phyloP scores from a whole-genome alignment of 2,329 filamentous ascomycete genomes.

The Sporothrix variecibatus region DNA sequence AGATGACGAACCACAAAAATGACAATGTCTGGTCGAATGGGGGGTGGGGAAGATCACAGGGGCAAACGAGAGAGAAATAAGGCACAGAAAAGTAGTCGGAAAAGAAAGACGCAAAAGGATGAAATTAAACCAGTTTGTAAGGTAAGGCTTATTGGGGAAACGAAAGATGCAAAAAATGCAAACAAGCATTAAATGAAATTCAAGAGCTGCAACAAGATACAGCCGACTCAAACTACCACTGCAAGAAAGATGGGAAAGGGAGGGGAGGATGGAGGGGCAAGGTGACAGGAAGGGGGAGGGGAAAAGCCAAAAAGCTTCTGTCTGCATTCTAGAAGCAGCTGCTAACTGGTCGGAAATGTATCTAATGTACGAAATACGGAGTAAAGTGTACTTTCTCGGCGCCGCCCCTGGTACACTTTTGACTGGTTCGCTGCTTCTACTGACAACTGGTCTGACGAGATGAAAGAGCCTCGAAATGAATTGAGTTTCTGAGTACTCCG shows the following conservation, averaged over 20 bases:
- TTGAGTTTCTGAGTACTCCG: no score
- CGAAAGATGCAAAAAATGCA: not conserved
- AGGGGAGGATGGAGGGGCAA: not conserved
- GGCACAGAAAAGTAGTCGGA: not conserved
- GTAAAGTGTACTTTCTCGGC: not conserved
- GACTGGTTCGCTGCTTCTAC: not conserved
- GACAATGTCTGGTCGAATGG: not conserved
- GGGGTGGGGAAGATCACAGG: not conserved
- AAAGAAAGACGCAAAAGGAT: not conserved
- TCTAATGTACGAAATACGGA: not conserved
- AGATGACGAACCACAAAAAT: not conserved
- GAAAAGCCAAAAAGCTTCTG: not conserved
- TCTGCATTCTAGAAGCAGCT: constrained; percentile 14
- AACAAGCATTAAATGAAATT: not conserved
- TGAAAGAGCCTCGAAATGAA: not conserved
- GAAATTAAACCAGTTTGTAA: not conserved
- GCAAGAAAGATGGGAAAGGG: not conserved
- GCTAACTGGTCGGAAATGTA: not conserved
- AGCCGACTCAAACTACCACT: not conserved
- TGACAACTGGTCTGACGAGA: not conserved
- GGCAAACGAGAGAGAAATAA: not conserved
- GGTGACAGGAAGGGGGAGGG: not conserved
- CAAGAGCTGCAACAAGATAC: not conserved
- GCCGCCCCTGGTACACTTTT: not conserved
- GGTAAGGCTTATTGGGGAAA: not conserved